These are phyloP conservation scores for Acidiella bohemica DNA, from an alignment of 495 filamentous ascomycete genomes.

Conservation along the genomic window DNA sequence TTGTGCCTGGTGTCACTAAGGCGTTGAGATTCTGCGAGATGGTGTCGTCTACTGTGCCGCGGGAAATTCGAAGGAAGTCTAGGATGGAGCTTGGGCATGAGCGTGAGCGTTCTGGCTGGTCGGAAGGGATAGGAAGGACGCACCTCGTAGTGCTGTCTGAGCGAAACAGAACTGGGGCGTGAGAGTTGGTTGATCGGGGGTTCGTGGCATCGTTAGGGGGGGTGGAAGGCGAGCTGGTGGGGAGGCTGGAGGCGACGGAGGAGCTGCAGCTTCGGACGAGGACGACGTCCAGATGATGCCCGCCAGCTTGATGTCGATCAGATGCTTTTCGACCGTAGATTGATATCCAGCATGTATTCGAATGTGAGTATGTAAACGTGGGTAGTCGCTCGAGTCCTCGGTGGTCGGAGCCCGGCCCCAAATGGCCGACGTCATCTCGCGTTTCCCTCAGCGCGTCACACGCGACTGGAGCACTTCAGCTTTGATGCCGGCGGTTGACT, in stretches of 20 bases:
- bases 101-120: conserved; percentile 10
- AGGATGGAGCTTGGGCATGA: conserved; percentile 13
- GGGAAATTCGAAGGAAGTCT: conserved; percentile 91
- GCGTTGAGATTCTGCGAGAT: conserved; percentile 91
- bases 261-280: not conserved
- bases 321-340: not conserved
- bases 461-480: not conserved
- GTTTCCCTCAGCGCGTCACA: not conserved
- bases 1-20: conserved; percentile 56
- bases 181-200: conserved; percentile 46
- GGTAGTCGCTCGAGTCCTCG: not conserved
- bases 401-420: not conserved
- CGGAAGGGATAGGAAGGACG: conserved; percentile 8
- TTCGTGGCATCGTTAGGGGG: conserved; percentile 43
- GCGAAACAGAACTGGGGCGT: conserved; percentile 92
- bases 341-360: too few relatives aligned
- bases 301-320: conserved; percentile 20
- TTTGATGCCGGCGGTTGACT: not conserved
- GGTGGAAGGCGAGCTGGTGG: conserved; percentile 1
- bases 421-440: conserved; percentile 3
- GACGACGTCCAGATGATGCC: conserved; percentile 22
- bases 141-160: conserved; percentile 70
- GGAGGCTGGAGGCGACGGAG: not conserved
- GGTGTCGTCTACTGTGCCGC: conserved; percentile 76
- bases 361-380: too few relatives aligned